phyloP scores from a whole-genome alignment of 345 rosid species.

The Citrus glauca region DNA sequence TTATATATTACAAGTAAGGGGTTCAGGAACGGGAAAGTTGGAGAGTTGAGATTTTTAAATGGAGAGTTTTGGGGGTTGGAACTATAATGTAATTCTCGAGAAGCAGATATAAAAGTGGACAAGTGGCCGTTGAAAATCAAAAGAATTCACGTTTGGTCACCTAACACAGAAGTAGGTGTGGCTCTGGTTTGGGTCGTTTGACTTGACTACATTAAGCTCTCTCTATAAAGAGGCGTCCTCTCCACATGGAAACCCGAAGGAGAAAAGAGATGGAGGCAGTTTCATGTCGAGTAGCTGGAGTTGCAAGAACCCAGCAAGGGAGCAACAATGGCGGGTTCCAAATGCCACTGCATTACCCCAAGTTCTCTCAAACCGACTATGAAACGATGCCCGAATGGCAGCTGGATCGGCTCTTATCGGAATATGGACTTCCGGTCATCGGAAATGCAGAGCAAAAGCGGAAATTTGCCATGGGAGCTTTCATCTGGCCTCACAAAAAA shows the following conservation, averaged over 20 bases:
- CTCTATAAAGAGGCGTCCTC: neutral
- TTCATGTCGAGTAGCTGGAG: neutral
- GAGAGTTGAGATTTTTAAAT: neutral
- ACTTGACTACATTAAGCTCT: neutral
- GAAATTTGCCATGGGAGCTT: constrained; percentile 61
- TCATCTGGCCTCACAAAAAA: constrained; percentile 43
- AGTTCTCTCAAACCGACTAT: constrained; percentile 45
- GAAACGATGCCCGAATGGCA: constrained; percentile 62
- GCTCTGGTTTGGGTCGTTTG: neutral
- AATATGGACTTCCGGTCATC: constrained; percentile 45
- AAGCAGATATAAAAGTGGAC: neutral
- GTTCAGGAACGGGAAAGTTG: too few relatives aligned
- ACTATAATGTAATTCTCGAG: neutral
- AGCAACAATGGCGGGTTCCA: constrained; percentile 20
- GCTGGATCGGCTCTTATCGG: constrained; percentile 43
- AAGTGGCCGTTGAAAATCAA: neutral
- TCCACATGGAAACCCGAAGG: neutral
- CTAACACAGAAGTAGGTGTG: neutral
- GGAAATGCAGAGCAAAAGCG: constrained; percentile 48
- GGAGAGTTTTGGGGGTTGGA: neutral
- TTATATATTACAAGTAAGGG: too few relatives aligned
- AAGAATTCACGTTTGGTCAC: neutral
- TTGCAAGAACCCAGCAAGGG: neutral
- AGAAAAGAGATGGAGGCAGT: neutral
- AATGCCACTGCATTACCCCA: constrained; percentile 64